Evolutionary conservation across 257 asterid genomes (phyloP).

Genomic region (Solanum corneliomulleri): DNA sequence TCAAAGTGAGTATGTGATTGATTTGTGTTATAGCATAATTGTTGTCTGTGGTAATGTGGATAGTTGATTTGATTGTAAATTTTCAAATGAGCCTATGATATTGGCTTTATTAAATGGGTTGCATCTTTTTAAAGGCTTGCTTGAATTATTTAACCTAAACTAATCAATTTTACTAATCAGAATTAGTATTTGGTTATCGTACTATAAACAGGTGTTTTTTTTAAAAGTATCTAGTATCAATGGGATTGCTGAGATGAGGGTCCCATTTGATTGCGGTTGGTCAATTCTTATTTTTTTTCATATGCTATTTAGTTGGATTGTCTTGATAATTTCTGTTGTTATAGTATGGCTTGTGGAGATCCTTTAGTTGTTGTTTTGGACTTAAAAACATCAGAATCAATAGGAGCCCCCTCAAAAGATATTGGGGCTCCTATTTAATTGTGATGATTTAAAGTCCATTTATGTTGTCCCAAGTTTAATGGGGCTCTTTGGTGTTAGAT

Average conservation of each 20-base stretch:
- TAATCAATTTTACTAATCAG: background rate
- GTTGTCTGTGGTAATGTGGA: background rate
- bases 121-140: background rate
- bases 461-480: background rate
- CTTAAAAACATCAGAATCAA: background rate
- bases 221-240: background rate
- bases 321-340: background rate
- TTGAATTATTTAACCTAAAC: background rate
- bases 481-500: background rate
- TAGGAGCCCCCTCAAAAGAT: background rate
- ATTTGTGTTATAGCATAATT: background rate
- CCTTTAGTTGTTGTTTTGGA: background rate
- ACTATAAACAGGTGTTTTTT: background rate
- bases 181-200: background rate
- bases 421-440: background rate
- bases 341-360: background rate
- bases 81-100: background rate
- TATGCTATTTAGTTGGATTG: background rate
- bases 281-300: background rate
- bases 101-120: background rate
- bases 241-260: background rate
- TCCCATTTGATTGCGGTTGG: background rate
- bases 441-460: background rate
- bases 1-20: background rate
- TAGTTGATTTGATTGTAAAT: background rate